Evolutionary conservation across 495 filamentous ascomycete genomes (phyloP), one percentile per base, ranked within the genome.

Genomic region (Aspergillus carlsbadensis): DNA sequence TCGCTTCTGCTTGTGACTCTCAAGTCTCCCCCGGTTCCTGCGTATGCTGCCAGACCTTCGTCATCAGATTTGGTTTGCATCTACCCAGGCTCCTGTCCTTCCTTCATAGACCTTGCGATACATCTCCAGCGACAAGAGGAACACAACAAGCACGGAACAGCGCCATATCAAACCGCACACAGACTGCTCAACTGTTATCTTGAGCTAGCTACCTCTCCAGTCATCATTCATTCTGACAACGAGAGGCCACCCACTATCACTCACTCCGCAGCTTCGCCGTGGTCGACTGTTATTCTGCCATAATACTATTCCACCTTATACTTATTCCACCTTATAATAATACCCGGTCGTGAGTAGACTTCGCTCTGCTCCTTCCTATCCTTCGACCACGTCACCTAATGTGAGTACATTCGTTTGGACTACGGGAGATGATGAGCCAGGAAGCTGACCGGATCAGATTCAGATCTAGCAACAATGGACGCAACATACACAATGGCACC

Each of bases 401-500:
- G 58, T 66, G 51, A 61, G 60, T 62, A 13, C 17, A 35, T 6
- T 10, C 6, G 17, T 8, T 17, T 21, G 37, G 21, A 11, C 4
- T n/a, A 15, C 18, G 0, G 21, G 29, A 13, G 17, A 29, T 4
- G 8, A 29, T 29, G 26, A 29, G 8, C 26, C 3, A 29, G 26
- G 26, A 42, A 59, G 26, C 22, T 11, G 2, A n/a, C 14, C 17
- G 3, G 4, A 31, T 1, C 18, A 45, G 35, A 51, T 43, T 47
- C 18, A 54, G 15, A 36, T 36, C 34, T 57, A 64, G 44, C 47
- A 51, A 72, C 69, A 65, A 86, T 86, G 83, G 83, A 84, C 64
- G 70, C 76, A 60, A 73, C 79, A 66, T 85, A 86, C 66, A 67
- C 76, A 53, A 72, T 83, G 59, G 64, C 65, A 70, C 63, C 70